Conservation (phyloP, 495 filamentous ascomycete genomes). For the Aspergillus wentii region DNA sequence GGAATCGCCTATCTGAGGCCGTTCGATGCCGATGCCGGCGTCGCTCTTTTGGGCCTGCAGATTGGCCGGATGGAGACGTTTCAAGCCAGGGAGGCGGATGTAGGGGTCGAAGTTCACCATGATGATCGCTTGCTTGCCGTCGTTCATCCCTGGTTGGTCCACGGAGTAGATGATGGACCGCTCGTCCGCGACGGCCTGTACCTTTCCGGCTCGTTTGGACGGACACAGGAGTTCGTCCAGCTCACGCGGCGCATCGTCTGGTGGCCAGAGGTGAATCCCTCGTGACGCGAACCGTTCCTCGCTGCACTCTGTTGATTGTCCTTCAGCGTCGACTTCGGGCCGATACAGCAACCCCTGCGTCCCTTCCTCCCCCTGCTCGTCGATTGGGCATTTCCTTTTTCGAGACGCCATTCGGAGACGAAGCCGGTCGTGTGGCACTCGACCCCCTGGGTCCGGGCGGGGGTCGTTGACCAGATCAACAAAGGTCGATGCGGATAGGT, state of each 20-base stretch:
- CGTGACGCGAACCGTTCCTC: constrained; percentile 47
- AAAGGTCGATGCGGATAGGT: constrained; percentile 53
- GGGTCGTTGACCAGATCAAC: constrained; percentile 64
- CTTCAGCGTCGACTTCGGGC: constrained; percentile 27
- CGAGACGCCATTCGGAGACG: constrained; percentile 49
- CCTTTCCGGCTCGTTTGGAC: constrained; percentile 35
- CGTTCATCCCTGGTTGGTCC: constrained; percentile 40
- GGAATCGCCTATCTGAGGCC: constrained; percentile 11
- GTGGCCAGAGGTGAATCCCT: constrained; percentile 56
- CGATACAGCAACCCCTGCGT: constrained; percentile 25
- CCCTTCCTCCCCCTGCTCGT: constrained; percentile 33
- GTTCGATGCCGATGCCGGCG: constrained; percentile 9
- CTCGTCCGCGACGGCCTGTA: constrained; percentile 56
- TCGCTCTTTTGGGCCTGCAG: constrained; percentile 3
- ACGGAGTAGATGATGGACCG: constrained; percentile 51
- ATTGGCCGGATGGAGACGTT: constrained; percentile 6
- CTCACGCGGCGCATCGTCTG: constrained; percentile 38
- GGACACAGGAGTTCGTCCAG: constrained; percentile 57
- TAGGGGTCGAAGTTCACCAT: constrained; percentile 62
- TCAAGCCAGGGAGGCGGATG: constrained; percentile 33
- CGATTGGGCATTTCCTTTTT: constrained; percentile 32
- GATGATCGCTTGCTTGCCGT: constrained; percentile 44
- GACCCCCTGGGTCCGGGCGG: constrained; percentile 17
- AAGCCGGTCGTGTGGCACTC: constrained; percentile 39
- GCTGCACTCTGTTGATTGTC: constrained; percentile 22